Conservation (phyloP, 495 filamentous ascomycete species). For the Elasticomyces elasticus region DNA sequence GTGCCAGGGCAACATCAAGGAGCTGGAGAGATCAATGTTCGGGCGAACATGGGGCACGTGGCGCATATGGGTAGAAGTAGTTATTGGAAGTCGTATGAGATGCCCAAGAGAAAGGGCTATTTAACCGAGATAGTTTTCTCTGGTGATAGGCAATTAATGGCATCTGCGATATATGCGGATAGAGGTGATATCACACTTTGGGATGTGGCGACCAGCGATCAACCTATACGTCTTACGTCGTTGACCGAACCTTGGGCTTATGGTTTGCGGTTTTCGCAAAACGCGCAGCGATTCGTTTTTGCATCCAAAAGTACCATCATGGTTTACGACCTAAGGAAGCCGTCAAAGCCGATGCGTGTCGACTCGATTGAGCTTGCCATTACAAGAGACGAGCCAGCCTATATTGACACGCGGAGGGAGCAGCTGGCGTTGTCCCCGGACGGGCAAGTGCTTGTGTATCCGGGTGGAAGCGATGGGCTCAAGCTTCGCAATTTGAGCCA, state of each 20-base stretch:
- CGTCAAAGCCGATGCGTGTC: too few relatives aligned
- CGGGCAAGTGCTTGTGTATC: neutral
- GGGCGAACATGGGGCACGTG: too few relatives aligned
- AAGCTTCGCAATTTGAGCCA: neutral
- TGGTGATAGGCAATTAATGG: neutral
- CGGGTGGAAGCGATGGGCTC: neutral
- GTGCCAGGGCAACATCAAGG: too few relatives aligned
- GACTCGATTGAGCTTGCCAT: too few relatives aligned
- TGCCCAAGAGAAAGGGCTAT: neutral
- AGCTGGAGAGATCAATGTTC: too few relatives aligned
- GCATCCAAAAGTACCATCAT: neutral
- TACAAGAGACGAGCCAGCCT: too few relatives aligned
- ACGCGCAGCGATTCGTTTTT: neutral
- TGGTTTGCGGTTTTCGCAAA: neutral
- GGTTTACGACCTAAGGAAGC: neutral
- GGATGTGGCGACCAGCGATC: neutral
- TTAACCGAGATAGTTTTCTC: neutral
- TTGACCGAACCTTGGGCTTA: neutral
- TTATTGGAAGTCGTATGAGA: too few relatives aligned
- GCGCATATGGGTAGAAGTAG: too few relatives aligned
- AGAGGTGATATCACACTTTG: neutral
- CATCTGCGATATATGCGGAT: neutral
- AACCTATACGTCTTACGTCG: neutral
- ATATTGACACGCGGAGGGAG: neutral
- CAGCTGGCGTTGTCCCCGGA: neutral